Evolutionary conservation across 352 stramenopile species (phyloP).

Genomic region (Aphanomyces invadans): DNA sequence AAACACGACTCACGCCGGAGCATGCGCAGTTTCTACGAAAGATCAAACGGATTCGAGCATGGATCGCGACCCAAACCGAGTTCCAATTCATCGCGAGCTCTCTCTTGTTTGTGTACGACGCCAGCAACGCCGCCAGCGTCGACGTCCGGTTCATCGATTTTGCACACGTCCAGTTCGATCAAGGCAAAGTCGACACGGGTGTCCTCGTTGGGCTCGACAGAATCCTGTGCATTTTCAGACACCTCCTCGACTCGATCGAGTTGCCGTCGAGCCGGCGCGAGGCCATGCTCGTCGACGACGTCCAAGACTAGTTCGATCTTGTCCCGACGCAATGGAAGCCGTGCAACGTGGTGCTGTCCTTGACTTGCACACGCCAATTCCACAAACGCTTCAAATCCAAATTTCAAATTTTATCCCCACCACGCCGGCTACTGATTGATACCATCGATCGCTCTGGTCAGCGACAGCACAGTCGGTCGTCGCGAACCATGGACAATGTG

Average conservation of each 20-base stretch:
- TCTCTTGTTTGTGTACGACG: conserved; percentile 93
- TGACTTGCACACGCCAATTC: no score
- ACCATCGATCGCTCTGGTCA: no score
- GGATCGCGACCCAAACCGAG: conserved; percentile 72
- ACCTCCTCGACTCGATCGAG: conserved; percentile 30
- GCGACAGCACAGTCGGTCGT: no score
- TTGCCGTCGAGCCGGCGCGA: conserved; percentile 7
- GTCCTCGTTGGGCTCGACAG: conserved; percentile 49
- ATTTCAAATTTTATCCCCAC: no score
- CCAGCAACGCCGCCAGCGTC: conserved; percentile 21
- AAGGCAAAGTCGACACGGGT: conserved; percentile 41
- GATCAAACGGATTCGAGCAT: conserved; percentile 50
- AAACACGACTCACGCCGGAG: no score
- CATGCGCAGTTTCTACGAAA: conserved; percentile 64
- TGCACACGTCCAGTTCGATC: conserved; percentile 42
- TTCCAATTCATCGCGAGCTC: conserved; percentile 92
- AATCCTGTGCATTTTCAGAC: conserved; percentile 44
- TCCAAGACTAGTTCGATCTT: no score
- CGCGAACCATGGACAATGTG: not conserved
- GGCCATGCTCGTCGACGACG: not conserved
- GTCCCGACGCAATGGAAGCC: no score
- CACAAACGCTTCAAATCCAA: no score
- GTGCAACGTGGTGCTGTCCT: no score
- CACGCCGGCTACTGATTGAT: no score
- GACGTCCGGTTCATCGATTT: conserved; percentile 84